These are phyloP conservation scores for Rhizophlyctis rosea DNA, from an alignment of 192 early-diverging fungal species.

Conservation along the genomic window DNA sequence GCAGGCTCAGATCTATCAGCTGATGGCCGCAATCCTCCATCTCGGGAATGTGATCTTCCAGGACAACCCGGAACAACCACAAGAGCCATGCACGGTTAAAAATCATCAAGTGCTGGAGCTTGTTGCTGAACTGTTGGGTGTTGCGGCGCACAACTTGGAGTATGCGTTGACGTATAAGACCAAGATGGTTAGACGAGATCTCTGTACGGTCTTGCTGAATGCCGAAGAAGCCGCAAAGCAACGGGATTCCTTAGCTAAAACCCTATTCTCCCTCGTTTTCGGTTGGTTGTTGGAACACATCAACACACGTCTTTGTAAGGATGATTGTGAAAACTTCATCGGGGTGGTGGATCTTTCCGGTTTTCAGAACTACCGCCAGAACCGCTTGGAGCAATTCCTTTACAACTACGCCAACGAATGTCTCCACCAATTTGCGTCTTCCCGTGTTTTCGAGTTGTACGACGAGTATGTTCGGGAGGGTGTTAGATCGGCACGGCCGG, in stretches of 20 bases:
- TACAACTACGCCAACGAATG: conserved; percentile 54
- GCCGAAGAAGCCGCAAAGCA: conserved; percentile 70
- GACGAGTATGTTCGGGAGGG: conserved; percentile 52
- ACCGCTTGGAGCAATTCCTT: conserved; percentile 45
- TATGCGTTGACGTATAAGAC: conserved; percentile 76
- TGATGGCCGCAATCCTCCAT: conserved; percentile 86
- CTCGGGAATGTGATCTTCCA: conserved; percentile 86
- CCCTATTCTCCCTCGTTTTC: conserved; percentile 87
- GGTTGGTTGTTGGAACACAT: conserved; percentile 89
- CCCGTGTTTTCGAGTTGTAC: conserved; percentile 55
- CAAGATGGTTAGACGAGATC: conserved; percentile 74
- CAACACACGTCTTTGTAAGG: conserved; percentile 76
- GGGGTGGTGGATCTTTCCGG: conserved; percentile 77
- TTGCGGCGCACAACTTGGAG: conserved; percentile 67
- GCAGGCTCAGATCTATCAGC: conserved; percentile 75
- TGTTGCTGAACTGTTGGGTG: conserved; percentile 76
- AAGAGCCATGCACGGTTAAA: conserved; percentile 72
- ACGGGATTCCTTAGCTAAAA: conserved; percentile 75
- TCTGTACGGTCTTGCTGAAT: conserved; percentile 89
- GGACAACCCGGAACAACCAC: conserved; percentile 57
- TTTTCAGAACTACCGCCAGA: conserved; percentile 49
- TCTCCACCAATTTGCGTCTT: conserved; percentile 58
- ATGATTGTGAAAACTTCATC: conserved; percentile 78
- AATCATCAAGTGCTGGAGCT: conserved; percentile 72
- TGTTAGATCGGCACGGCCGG: conserved; percentile 38